These are phyloP conservation scores for Wallacemonas sp. DNA, from an alignment of 208 protist genomes.

Conservation along the genomic window DNA sequence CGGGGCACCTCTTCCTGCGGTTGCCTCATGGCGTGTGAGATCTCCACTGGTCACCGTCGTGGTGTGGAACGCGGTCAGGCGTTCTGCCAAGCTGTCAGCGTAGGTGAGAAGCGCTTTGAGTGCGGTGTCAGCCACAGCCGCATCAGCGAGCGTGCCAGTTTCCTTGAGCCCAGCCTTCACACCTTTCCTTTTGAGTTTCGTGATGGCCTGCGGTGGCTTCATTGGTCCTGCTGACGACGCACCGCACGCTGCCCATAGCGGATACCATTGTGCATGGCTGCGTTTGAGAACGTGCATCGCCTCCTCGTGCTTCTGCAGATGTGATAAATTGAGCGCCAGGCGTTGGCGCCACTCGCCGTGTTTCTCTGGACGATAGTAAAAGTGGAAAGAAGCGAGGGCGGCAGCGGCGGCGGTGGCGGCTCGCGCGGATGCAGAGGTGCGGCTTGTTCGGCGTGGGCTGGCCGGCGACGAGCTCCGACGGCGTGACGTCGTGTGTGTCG, in stretches of 20 bases:
- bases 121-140: neutral
- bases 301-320: constrained; percentile 41
- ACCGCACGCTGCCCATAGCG: constrained; percentile 2
- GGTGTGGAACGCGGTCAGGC: neutral
- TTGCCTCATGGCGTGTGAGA: too few species aligned
- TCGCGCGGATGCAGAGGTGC: neutral
- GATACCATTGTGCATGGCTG: constrained; percentile 37
- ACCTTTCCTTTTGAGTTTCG: neutral
- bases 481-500: neutral
- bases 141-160: neutral
- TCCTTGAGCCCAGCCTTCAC: too few species aligned
- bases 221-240: neutral
- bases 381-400: constrained; percentile 28
- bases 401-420: neutral
- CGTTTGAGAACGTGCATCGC: constrained; percentile 53
- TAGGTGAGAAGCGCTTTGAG: constrained; percentile 3
- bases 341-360: constrained; percentile 65
- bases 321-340: constrained; percentile 57
- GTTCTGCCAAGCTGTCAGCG: neutral
- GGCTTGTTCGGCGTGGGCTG: neutral
- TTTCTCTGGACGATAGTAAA: constrained; percentile 62
- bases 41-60: neutral
- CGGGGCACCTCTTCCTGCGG: neutral
- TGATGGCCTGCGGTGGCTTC: neutral
- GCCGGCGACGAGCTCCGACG: constrained; percentile 8